These are phyloP conservation scores for Pythium folliculosum DNA, from an alignment of 352 stramenopile species.

Conservation along the genomic window DNA sequence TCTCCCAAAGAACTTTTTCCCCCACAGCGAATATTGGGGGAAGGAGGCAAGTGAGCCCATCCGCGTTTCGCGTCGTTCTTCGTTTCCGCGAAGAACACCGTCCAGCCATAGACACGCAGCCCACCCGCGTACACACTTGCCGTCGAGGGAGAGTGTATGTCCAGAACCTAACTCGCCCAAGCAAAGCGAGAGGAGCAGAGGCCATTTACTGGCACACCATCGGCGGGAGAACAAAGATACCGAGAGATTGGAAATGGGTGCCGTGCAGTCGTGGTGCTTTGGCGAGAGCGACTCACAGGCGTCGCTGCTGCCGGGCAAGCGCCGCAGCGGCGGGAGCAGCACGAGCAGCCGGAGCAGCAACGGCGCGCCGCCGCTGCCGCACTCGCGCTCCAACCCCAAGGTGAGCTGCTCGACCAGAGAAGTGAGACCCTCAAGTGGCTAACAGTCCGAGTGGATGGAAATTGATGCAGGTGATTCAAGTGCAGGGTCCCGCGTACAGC, in stretches of 20 bases:
- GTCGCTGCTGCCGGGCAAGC: slow-evolving; percentile 43
- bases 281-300: slow-evolving; percentile 36
- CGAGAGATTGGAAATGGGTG: slow-evolving; percentile 17
- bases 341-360: slow-evolving; percentile 39
- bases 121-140: no score
- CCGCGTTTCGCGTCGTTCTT: no score
- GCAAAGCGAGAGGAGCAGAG: no score
- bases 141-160: neutral
- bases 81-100: no score
- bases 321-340: slow-evolving; percentile 40
- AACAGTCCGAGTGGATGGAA: no score
- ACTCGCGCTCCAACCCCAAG: slow-evolving; percentile 34
- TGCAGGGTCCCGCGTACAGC: slow-evolving; percentile 71
- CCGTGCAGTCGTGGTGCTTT: slow-evolving; percentile 49
- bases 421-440: no score
- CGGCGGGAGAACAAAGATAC: no score
- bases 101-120: no score
- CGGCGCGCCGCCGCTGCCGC: slow-evolving; percentile 18
- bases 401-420: no score
- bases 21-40: no score
- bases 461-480: slow-evolving; percentile 63
- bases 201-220: no score
- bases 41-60: no score
- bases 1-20: neutral
- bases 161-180: neutral